These are phyloP conservation scores for Leccinum pellstonianum DNA, from an alignment of 768 basidiomycete genomes.

Conservation along the genomic window DNA sequence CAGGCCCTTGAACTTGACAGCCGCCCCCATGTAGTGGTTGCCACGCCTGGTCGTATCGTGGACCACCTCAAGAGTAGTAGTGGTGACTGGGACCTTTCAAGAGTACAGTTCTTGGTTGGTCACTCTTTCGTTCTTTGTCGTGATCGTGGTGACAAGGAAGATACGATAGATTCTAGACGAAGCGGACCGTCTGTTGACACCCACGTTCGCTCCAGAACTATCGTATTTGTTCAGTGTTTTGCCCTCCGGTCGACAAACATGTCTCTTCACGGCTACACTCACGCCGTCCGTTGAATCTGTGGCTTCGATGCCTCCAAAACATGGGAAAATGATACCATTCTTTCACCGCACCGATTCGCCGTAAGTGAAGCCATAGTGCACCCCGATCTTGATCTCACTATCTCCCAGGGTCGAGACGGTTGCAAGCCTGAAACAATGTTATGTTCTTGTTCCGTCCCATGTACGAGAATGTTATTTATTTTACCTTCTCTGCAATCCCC, in stretches of 20 bases:
- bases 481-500: conserved; percentile 86
- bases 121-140: background rate
- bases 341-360: conserved; percentile 73
- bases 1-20: conserved; percentile 86
- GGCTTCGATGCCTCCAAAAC: conserved; percentile 65
- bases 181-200: conserved; percentile 88
- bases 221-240: conserved; percentile 71
- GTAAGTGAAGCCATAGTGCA: conserved; percentile 44
- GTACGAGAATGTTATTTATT: conserved; percentile 91
- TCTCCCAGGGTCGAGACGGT: conserved; percentile 80
- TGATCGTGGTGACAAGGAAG: background rate
- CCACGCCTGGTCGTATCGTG: conserved; percentile 92
- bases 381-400: background rate
- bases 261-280: conserved; percentile 94
- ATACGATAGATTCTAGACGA: conserved; percentile 82
- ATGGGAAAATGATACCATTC: conserved; percentile 86
- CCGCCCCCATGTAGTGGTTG: conserved; percentile 90
- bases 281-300: conserved; percentile 82
- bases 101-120: conserved; percentile 81
- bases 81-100: conserved; percentile 76
- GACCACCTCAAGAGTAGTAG: conserved; percentile 81
- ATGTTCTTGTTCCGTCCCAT: conserved; percentile 91
- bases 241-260: conserved; percentile 89
- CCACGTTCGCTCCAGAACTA: conserved; percentile 87
- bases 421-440: conserved; percentile 80